Percentiles rank a stretch among this genome's conserved stretches.
phyloP scores from a whole-genome alignment of 208 protist species.

The Lotmaria passim region DNA sequence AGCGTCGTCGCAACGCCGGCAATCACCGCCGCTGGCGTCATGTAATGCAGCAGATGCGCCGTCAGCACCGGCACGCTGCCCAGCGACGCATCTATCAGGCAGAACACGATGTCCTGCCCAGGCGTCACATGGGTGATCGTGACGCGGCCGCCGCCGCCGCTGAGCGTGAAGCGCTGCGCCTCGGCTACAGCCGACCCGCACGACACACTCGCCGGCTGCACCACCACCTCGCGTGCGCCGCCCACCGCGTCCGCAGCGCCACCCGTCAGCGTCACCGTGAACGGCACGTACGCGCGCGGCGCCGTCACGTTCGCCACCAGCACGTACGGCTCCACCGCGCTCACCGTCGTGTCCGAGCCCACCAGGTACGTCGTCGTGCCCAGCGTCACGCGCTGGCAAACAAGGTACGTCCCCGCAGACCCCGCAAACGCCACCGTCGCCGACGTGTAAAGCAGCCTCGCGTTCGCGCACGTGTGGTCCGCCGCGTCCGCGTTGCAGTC shows the following conservation, averaged over 20 bases:
- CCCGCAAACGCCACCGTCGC: constrained; percentile 12
- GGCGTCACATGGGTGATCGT: constrained; percentile 35
- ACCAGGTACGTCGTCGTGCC: constrained; percentile 18
- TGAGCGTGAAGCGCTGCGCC: constrained; percentile 40
- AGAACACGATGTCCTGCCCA: constrained; percentile 30
- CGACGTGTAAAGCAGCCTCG: no score
- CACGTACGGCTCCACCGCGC: constrained; percentile 42
- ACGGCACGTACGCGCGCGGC: constrained; percentile 45
- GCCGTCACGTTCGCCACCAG: constrained; percentile 27
- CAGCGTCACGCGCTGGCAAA: constrained; percentile 63
- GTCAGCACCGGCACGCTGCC: constrained; percentile 36
- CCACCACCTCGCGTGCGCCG: constrained; percentile 10
- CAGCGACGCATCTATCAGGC: constrained; percentile 19
- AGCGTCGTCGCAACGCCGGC: constrained; percentile 41
- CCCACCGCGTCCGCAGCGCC: constrained; percentile 14
- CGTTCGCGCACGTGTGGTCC: no score
- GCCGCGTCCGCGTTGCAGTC: no score
- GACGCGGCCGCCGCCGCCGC: constrained; percentile 14
- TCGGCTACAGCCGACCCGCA: constrained; percentile 31
- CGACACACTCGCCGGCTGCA: constrained; percentile 16
- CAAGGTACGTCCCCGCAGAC: constrained; percentile 41
- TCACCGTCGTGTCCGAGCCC: constrained; percentile 39
- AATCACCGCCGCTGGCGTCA: constrained; percentile 60
- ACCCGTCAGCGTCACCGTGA: constrained; percentile 41
- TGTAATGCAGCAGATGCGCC: constrained; percentile 50